phyloP scores from a whole-genome alignment of 345 rosid genomes.

The Crucihimalaya himalaica region DNA sequence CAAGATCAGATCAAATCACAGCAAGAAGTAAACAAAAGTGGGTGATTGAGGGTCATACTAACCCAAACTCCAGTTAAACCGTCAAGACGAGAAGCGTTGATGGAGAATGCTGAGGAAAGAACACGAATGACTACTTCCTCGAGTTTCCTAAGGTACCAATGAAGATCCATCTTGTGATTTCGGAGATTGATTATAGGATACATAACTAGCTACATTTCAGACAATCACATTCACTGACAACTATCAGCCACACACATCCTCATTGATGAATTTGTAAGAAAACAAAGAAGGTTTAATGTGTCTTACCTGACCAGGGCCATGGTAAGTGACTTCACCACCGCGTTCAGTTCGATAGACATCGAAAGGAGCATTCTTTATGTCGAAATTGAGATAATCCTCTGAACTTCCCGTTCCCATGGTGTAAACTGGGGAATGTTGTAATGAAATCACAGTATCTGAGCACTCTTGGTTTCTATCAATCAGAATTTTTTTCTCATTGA shows the following conservation, averaged over 20 bases:
- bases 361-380: conserved; percentile 59
- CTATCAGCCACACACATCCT: not conserved
- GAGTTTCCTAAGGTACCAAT: conserved; percentile 86
- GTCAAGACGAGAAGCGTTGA: conserved; percentile 66
- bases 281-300: not conserved
- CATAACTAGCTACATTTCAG: conserved; percentile 64
- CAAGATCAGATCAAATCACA: conserved; percentile 11
- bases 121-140: conserved; percentile 81
- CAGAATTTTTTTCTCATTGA: conserved; percentile 52
- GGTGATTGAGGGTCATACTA: conserved; percentile 43
- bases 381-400: conserved; percentile 60
- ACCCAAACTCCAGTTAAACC: conserved; percentile 90
- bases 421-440: conserved; percentile 60
- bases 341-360: conserved; percentile 76
- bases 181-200: conserved; percentile 85
- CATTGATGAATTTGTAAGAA: not conserved
- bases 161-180: conserved; percentile 89
- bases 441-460: too few relatives aligned
- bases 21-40: not conserved
- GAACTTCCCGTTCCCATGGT: conserved; percentile 77
- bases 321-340: conserved; percentile 92
- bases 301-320: conserved; percentile 86
- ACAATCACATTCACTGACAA: conserved; percentile 1
- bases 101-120: conserved; percentile 62
- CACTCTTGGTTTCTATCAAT: too few relatives aligned